Evolutionary conservation across 495 filamentous ascomycete species (phyloP).

Genomic region (Trichodelitschia bisporula): DNA sequence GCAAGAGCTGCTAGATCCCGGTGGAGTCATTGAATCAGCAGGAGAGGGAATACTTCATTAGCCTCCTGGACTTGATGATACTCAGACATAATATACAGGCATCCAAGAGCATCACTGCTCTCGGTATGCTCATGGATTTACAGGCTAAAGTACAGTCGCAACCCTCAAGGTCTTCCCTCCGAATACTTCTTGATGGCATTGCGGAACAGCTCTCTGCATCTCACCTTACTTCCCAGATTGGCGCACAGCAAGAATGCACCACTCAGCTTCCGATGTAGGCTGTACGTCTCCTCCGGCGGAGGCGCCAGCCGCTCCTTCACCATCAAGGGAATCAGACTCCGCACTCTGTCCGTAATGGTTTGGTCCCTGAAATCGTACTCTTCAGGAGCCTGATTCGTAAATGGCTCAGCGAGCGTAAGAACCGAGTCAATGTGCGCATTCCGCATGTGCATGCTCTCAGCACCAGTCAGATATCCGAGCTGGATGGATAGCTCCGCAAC

Average conservation of each 20-base stretch:
- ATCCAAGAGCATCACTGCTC: too few species aligned
- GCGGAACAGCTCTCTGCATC: constrained; percentile 60
- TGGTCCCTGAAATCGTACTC: constrained; percentile 82
- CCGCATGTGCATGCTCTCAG: constrained; percentile 59
- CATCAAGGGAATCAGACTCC: constrained; percentile 74
- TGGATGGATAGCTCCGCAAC: constrained; percentile 48
- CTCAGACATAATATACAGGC: too few species aligned
- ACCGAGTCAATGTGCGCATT: constrained; percentile 68
- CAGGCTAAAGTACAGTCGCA: too few species aligned
- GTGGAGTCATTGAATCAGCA: too few species aligned
- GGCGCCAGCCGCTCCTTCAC: constrained; percentile 65
- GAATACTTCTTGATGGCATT: constrained; percentile 31
- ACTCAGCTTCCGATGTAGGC: constrained; percentile 82
- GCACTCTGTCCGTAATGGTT: constrained; percentile 85
- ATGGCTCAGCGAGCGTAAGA: constrained; percentile 78
- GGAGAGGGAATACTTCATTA: too few species aligned
- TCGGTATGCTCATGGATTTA: too few species aligned
- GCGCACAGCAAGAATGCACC: constrained; percentile 90
- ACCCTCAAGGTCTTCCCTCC: constrained; percentile 5
- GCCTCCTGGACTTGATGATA: too few species aligned
- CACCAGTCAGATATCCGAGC: constrained; percentile 79
- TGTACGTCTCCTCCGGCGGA: constrained; percentile 95
- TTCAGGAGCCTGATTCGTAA: constrained; percentile 45
- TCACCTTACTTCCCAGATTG: constrained; percentile 53
- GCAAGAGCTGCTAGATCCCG: too few species aligned